Conservation (phyloP, 176 grass and related monocot species). For the Eragrostis curvula region DNA sequence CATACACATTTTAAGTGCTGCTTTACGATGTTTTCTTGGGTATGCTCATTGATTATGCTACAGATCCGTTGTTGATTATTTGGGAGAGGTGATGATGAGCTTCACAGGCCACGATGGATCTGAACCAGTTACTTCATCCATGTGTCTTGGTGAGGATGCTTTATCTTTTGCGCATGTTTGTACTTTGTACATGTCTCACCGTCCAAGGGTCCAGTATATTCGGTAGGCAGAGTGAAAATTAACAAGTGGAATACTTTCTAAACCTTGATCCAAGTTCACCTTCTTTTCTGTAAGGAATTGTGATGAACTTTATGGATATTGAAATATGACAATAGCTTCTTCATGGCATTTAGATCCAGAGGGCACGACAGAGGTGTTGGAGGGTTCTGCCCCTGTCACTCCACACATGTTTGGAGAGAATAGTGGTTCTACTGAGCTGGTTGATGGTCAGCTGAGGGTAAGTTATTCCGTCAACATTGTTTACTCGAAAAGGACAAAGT, state of each 20-base stretch:
- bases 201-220: not conserved
- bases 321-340: conserved; percentile 15
- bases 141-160: conserved; percentile 33
- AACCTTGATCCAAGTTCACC: not conserved
- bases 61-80: conserved; percentile 2
- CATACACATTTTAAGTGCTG: not conserved
- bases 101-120: conserved; percentile 2
- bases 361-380: conserved; percentile 35
- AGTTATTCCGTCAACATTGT: conserved; percentile 28
- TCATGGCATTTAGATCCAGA: conserved; percentile 37
- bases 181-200: not conserved
- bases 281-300: conserved; percentile 11
- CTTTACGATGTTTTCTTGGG: not conserved
- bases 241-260: not conserved
- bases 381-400: conserved; percentile 35
- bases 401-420: not conserved
- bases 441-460: conserved; percentile 56
- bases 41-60: not conserved
- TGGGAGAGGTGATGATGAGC: not conserved
- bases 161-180: not conserved
- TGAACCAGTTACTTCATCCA: not conserved
- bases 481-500: conserved; percentile 20
- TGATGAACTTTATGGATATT: conserved; percentile 25
- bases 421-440: conserved; percentile 16
- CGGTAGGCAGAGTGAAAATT: not conserved